Percentiles rank a stretch among this genome's conserved stretches.
Conservation (phyloP, 2,329 filamentous ascomycete genomes). For the Chaetomium globosum region DNA sequence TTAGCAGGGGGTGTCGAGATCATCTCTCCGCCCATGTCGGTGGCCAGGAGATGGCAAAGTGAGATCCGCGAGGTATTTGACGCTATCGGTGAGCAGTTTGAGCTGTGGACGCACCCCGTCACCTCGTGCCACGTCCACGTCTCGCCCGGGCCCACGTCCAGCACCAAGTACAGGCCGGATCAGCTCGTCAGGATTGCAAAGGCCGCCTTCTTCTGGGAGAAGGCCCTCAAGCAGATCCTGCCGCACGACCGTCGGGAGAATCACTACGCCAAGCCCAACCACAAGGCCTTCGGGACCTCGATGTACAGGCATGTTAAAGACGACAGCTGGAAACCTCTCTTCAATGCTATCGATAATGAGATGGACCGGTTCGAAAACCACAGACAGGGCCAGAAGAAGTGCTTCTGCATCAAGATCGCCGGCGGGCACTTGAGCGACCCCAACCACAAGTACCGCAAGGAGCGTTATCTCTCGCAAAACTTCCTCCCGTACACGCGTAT, state of each 20-base stretch:
- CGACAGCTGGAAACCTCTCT: background rate
- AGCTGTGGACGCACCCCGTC: conserved; percentile 3
- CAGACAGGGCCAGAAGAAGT: background rate
- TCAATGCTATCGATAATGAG: background rate
- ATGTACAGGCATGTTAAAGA: background rate
- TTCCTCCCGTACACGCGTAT: background rate
- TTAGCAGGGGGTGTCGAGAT: conserved; percentile 14
- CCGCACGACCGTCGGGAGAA: background rate
- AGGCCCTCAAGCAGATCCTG: background rate
- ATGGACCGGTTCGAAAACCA: background rate
- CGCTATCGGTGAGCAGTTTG: conserved; percentile 7
- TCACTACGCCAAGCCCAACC: background rate
- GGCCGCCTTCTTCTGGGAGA: conserved; percentile 11
- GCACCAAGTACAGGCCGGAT: background rate
- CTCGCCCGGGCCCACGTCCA: background rate
- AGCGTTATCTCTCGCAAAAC: background rate
- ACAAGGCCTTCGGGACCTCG: background rate
- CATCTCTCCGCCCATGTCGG: conserved; percentile 15
- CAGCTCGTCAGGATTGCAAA: conserved; percentile 1
- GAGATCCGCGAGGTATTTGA: conserved; percentile 2
- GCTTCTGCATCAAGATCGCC: conserved; percentile 11
- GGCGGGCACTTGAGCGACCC: background rate
- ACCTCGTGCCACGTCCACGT: conserved; percentile 14
- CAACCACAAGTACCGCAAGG: conserved; percentile 11
- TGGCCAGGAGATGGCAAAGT: background rate